Evolutionary conservation across 2,329 filamentous ascomycete species (phyloP), one percentile per base, ranked within the genome.

Genomic region (Alternaria arbusti): DNA sequence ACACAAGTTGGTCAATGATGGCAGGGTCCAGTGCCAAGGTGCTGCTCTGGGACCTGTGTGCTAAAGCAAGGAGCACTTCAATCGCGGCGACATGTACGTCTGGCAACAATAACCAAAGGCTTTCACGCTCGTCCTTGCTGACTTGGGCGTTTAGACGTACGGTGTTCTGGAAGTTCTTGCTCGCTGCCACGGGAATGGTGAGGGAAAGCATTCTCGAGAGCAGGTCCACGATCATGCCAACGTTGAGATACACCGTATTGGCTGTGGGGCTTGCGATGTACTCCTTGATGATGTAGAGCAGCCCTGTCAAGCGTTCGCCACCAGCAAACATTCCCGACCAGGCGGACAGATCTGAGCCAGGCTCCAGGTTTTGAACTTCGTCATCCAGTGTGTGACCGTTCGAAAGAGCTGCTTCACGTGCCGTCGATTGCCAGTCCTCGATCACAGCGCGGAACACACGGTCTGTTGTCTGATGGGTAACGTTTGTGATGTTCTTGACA

Each of bases 311-410:
- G 57, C 93, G 87, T 74, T 93, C 88, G 15, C 88, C 82, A 7
- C 95, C 95, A 22, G 90, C 87, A 66, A 87, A 85, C n/a, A 97
- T 82, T 10, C 94, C 93, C 12, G 82, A 84, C 94, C 94, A 97
- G 0, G 81, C 69, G 1, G 88, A 86, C n/a, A 96, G 81, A 25
- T 82, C 84, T 44, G 86, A 73, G 9, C 77, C 70, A 63, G 77
- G 60, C 8, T 79, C 80, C 8, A 75, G 70, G 63, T 83, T 81
- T 75, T 70, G 82, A 65, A 68, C 74, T 68, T 81, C 64, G 32
- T 74, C 71, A 3, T 76, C 74, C 9, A 79, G 11, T 7, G 71
- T 71, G 68, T 76, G 56, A 57, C 67, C 66, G 70, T 76, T 78
- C 4, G 61, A 50, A 6, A 72, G 64, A 2, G 77, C 52, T 66